phyloP scores from a whole-genome alignment of 495 filamentous ascomycete genomes.

The Podospora bellae-mahoneyi region DNA sequence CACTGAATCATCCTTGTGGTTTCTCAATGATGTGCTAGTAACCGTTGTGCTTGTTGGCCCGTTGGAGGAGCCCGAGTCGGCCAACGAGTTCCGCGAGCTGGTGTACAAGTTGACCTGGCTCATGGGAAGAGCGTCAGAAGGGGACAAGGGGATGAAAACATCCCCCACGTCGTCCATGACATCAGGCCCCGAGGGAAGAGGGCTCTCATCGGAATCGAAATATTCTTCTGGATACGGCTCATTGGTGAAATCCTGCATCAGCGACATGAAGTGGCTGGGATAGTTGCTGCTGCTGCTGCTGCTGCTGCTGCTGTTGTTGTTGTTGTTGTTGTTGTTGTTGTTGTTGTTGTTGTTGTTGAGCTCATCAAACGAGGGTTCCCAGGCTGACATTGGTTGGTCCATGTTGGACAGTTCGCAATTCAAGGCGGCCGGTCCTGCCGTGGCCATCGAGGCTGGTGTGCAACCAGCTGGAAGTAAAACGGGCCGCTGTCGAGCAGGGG shows the following conservation, averaged over 20 bases:
- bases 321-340: neutral
- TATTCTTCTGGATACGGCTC: neutral
- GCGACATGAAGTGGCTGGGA: neutral
- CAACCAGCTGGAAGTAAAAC: neutral
- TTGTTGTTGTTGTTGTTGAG: neutral
- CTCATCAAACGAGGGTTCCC: neutral
- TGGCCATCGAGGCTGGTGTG: neutral
- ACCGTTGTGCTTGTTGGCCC: neutral
- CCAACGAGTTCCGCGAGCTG: neutral
- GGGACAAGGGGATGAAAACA: neutral
- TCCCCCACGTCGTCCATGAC: neutral
- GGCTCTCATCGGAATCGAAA: constrained; percentile 5
- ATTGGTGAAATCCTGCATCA: neutral
- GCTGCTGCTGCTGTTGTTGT: neutral
- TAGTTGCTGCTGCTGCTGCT: neutral
- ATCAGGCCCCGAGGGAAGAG: neutral
- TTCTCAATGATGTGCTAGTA: neutral
- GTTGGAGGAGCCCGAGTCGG: constrained; percentile 5
- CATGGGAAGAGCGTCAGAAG: neutral
- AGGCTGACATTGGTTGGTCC: constrained; percentile 1
- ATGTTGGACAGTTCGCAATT: neutral
- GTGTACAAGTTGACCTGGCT: neutral
- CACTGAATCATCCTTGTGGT: constrained; percentile 9
- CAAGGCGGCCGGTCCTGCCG: neutral
- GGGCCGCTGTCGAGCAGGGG: neutral